A percentile compares a stretch with the other conserved stretches of the same genome.
Evolutionary conservation across 495 filamentous ascomycete genomes (phyloP).

Genomic region (Xylaria telfairii): DNA sequence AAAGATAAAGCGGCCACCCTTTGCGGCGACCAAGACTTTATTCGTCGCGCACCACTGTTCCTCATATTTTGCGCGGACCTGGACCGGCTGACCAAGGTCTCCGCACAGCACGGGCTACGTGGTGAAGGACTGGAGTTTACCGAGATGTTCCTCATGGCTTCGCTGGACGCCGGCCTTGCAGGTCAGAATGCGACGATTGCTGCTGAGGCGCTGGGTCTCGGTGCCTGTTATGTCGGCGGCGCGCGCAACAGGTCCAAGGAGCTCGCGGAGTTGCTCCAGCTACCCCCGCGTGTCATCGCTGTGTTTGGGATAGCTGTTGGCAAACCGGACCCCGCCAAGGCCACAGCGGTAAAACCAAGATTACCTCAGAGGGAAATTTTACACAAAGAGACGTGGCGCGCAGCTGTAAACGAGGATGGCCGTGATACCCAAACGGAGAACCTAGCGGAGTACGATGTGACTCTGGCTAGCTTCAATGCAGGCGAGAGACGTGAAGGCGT

Average conservation of each 20-base stretch:
- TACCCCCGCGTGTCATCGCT: slow-evolving; percentile 32
- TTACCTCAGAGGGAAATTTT: slow-evolving; percentile 33
- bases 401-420: neutral
- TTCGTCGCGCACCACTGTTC: slow-evolving; percentile 62
- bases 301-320: slow-evolving; percentile 33
- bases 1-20: slow-evolving; percentile 59
- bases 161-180: slow-evolving; percentile 31
- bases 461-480: slow-evolving; percentile 32
- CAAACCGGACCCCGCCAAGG: slow-evolving; percentile 21
- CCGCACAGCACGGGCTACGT: slow-evolving; percentile 50
- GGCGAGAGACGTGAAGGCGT: slow-evolving; percentile 29
- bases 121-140: slow-evolving; percentile 46
- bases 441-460: slow-evolving; percentile 30
- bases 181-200: slow-evolving; percentile 34
- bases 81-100: slow-evolving; percentile 57
- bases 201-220: slow-evolving; percentile 31
- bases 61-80: slow-evolving; percentile 66
- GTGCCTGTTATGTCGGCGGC: slow-evolving; percentile 33
- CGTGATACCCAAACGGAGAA: slow-evolving; percentile 17
- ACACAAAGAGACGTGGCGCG: slow-evolving; percentile 28
- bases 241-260: slow-evolving; percentile 31
- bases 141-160: slow-evolving; percentile 42
- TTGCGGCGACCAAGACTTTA: slow-evolving; percentile 59
- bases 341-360: slow-evolving; percentile 30
- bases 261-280: slow-evolving; percentile 26